Percentiles rank a stretch among this genome's conserved stretches.
Evolutionary conservation across 345 rosid genomes (phyloP).

Genomic region (Tarenaya hassleriana): DNA sequence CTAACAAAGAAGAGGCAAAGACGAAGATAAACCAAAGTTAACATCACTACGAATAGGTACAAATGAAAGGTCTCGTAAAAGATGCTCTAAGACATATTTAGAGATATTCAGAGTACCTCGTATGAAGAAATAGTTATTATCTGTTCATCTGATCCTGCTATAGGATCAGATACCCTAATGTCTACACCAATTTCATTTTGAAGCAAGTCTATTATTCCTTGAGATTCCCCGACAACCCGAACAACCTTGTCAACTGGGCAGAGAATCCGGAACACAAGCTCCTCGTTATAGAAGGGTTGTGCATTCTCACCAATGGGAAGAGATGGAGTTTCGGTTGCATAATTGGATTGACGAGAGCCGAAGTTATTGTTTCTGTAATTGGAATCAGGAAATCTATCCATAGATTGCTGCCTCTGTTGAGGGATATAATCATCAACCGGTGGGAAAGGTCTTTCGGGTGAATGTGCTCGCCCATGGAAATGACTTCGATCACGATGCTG

Average conservation of each 20-base stretch:
- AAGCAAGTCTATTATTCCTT: constrained; percentile 75
- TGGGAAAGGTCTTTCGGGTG: constrained; percentile 62
- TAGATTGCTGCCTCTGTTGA: constrained; percentile 49
- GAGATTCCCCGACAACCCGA: constrained; percentile 62
- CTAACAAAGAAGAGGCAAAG: constrained; percentile 40
- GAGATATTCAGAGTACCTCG: constrained; percentile 49
- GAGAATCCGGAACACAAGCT: constrained; percentile 81
- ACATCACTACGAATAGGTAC: neutral
- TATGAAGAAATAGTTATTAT: constrained; percentile 78
- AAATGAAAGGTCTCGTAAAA: neutral
- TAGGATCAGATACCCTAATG: constrained; percentile 66
- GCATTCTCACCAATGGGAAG: constrained; percentile 43
- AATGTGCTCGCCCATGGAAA: constrained; percentile 66
- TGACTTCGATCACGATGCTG: constrained; percentile 90
- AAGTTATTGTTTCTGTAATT: constrained; percentile 49
- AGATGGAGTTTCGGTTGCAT: constrained; percentile 38
- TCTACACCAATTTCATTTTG: constrained; percentile 92
- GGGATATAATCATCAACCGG: constrained; percentile 80
- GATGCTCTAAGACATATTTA: neutral
- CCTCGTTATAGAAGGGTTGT: constrained; percentile 60
- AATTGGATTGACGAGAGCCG: constrained; percentile 50
- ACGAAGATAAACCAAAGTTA: constrained; percentile 17
- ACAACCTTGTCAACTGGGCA: constrained; percentile 82
- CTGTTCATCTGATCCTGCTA: constrained; percentile 85
- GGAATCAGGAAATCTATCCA: constrained; percentile 42